phyloP scores from a whole-genome alignment of 371 early-diverging fungal species.

The Capillidium heterosporum region DNA sequence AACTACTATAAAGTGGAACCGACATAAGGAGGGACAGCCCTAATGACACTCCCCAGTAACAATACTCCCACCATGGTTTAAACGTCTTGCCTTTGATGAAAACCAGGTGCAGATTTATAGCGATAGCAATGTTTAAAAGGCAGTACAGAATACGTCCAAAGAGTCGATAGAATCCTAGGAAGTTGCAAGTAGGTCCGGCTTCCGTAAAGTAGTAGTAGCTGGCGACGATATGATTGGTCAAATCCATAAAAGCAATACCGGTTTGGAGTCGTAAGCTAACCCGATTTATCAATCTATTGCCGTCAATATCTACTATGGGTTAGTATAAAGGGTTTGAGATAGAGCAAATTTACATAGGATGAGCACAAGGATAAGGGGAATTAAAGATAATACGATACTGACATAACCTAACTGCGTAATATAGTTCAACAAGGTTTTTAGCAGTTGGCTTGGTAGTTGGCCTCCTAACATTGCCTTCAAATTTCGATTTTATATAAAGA shows the following conservation, averaged over 20 bases:
- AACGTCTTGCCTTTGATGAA: neutral
- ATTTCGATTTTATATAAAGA: no score
- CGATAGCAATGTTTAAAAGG: neutral
- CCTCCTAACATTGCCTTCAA: no score
- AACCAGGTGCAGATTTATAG: neutral
- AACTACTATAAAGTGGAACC: neutral
- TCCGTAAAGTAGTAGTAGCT: neutral
- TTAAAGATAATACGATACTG: no score
- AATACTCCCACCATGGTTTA: neutral
- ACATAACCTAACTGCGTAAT: no score
- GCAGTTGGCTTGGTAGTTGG: no score
- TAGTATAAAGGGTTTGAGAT: neutral
- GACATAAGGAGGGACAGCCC: neutral
- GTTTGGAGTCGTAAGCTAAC: neutral
- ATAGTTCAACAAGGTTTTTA: no score
- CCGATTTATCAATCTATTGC: neutral
- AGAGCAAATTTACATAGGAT: no score
- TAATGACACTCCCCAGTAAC: neutral
- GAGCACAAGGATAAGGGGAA: no score
- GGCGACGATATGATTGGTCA: neutral
- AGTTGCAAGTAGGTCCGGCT: neutral
- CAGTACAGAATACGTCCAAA: neutral
- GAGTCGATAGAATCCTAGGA: neutral
- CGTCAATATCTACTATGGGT: neutral
- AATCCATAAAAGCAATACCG: neutral